Percentiles rank a stretch among this genome's conserved stretches.
Conservation (phyloP, 192 early-diverging fungal species). For the Coemansia sp. region DNA sequence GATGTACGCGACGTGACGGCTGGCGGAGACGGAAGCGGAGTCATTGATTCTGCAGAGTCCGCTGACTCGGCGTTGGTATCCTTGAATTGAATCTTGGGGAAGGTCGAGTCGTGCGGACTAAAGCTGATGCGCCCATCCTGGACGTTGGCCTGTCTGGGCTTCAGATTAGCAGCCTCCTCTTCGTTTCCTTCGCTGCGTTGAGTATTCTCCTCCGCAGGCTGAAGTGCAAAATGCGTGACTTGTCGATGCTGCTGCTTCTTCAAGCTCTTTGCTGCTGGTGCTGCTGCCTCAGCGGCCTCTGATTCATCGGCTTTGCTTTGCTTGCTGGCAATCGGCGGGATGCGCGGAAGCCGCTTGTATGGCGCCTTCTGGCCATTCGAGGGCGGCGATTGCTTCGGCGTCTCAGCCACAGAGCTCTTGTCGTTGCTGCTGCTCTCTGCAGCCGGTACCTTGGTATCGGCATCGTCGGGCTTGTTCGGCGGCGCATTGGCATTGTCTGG, state of each 20-base stretch:
- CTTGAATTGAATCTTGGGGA: background rate
- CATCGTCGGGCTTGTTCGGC: background rate
- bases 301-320: background rate
- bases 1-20: slow-evolving; percentile 15
- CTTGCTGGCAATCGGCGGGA: slow-evolving; percentile 9
- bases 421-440: background rate
- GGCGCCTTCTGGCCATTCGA: background rate
- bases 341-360: slow-evolving; percentile 1
- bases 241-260: background rate
- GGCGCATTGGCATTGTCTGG: too few relatives aligned
- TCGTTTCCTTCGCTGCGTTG: too few relatives aligned
- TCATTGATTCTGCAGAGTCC: background rate
- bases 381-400: background rate
- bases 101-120: slow-evolving; percentile 24
- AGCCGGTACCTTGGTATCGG: background rate
- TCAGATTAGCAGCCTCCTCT: too few relatives aligned
- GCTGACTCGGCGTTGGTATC: background rate
- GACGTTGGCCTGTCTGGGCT: slow-evolving; percentile 4
- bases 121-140: slow-evolving; percentile 42
- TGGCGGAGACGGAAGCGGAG: slow-evolving; percentile 6
- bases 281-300: background rate
- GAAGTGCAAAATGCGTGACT: background rate
- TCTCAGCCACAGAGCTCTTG: background rate
- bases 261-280: background rate
- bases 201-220: background rate